Base-by-base conservation (phyloP, 2,329 filamentous ascomycete species). In the Botryotinia calthae region DNA sequence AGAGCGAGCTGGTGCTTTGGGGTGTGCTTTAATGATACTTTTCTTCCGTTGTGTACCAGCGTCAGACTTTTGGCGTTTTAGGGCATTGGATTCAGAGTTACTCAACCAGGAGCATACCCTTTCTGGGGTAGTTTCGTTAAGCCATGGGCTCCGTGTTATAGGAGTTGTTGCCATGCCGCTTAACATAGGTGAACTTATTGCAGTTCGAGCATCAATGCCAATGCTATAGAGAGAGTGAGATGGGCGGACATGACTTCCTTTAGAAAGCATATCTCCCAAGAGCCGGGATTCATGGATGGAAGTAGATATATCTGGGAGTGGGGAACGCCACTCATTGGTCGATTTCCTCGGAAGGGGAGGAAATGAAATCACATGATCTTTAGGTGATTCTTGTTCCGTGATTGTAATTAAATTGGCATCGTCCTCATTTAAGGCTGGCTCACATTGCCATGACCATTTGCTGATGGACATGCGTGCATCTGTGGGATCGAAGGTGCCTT, bases 261-360 rank as follows among this genome's bases (percentile, higher is more conserved):
- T 44, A 62, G 56, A 37, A 44, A 40, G 16, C 2, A 68, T 22
- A 7, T 44, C n/a, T 20, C 25, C 31, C 16, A 72, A 48, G 18
- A 40, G 14, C 16, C 34, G 16, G 12, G 74, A 67, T 25, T 68
- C 51, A 68, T 58, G 28, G 6, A 64, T n/a, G 18, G 68, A 54
- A 40, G 25, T 62, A 34, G 72, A 63, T 20, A 79, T 77, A 42
- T 75, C 76, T 8, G 78, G 78, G 25, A 80, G 75, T 14, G 78
- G 78, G 18, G 75, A 77, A 46, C 74, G 72, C 78, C 78, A 79
- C 28, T 79, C 78, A 37, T 42, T 75, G 10, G 78, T 79, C 9
- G 66, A 59, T 67, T 77, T 79, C 46, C 78, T 76, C 16, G 74
- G 74, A 4, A 80, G 61, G 22, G 77, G 75, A 31, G 78, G 78